Conservation (phyloP, 106 monocot species). For the Cymbidium sinense region DNA sequence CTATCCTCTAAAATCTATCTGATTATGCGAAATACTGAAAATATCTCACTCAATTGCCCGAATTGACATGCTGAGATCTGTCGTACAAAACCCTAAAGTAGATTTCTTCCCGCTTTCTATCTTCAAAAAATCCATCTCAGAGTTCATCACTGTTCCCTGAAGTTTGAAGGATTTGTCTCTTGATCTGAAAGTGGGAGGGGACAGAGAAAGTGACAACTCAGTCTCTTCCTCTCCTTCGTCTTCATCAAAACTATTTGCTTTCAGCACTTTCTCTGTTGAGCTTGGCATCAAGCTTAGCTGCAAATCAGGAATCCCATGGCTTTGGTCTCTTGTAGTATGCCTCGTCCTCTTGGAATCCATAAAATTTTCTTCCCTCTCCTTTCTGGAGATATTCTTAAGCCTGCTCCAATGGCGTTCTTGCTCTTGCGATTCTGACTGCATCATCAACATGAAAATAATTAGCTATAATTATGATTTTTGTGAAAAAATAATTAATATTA, state of each 20-base stretch:
- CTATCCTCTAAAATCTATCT: neutral
- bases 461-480: no score
- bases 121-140: constrained; percentile 14
- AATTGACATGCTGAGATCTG: constrained; percentile 98
- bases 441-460: neutral
- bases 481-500: no score
- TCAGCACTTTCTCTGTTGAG: neutral
- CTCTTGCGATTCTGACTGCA: neutral
- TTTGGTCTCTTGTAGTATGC: neutral
- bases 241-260: neutral
- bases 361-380: neutral
- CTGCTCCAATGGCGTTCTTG: neutral
- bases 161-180: neutral
- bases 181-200: constrained; percentile 7
- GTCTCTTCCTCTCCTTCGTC: constrained; percentile 21
- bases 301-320: constrained; percentile 34
- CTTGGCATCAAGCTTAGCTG: constrained; percentile 51
- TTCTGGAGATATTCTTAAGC: neutral
- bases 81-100: constrained; percentile 74
- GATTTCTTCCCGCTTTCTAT: constrained; percentile 25
- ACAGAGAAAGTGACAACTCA: constrained; percentile 53
- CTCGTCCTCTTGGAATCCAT: constrained; percentile 6
- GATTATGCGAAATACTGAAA: constrained; percentile 71
- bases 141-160: neutral
- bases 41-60: constrained; percentile 98